phyloP scores from a whole-genome alignment of 2,329 filamentous ascomycete genomes.

The Claviceps citrina region DNA sequence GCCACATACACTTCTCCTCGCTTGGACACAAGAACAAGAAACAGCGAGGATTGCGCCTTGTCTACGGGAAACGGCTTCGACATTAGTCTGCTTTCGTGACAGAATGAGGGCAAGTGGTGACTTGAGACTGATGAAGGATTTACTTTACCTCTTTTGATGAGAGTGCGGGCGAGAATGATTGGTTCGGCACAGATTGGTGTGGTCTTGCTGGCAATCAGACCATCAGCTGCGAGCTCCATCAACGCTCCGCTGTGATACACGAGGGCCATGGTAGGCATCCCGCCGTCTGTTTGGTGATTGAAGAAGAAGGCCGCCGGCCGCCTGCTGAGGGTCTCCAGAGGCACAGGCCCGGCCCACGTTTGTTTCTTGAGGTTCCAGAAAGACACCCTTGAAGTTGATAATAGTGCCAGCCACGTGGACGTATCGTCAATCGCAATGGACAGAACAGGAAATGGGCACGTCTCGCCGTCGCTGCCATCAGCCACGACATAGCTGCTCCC shows the following conservation, averaged over 20 bases:
- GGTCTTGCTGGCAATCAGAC: constrained; percentile 24
- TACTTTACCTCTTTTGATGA: constrained; percentile 28
- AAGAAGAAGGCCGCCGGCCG: constrained; percentile 52
- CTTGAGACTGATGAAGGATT: too few species aligned
- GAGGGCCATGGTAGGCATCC: constrained; percentile 37
- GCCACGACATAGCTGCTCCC: constrained; percentile 26
- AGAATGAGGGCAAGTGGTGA: too few species aligned
- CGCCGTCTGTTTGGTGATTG: constrained; percentile 22
- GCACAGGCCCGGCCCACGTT: constrained; percentile 38
- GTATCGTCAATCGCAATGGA: constrained; percentile 49
- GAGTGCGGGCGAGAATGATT: constrained; percentile 32
- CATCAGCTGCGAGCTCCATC: constrained; percentile 33
- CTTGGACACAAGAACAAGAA: constrained; percentile 3
- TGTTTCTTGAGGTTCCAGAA: constrained; percentile 48
- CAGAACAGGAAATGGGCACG: constrained; percentile 42
- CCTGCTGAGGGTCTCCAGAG: constrained; percentile 36
- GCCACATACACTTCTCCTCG: constrained; percentile 2
- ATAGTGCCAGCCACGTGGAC: constrained; percentile 50
- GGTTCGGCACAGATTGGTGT: constrained; percentile 36
- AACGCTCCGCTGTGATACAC: constrained; percentile 50
- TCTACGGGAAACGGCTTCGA: neutral
- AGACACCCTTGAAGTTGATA: constrained; percentile 37
- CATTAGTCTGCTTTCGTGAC: neutral
- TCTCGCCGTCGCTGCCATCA: constrained; percentile 24
- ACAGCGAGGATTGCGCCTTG: neutral